Base-by-base conservation (phyloP, 352 stramenopile genomes). In the Phytopythium chamaehyphon region DNA sequence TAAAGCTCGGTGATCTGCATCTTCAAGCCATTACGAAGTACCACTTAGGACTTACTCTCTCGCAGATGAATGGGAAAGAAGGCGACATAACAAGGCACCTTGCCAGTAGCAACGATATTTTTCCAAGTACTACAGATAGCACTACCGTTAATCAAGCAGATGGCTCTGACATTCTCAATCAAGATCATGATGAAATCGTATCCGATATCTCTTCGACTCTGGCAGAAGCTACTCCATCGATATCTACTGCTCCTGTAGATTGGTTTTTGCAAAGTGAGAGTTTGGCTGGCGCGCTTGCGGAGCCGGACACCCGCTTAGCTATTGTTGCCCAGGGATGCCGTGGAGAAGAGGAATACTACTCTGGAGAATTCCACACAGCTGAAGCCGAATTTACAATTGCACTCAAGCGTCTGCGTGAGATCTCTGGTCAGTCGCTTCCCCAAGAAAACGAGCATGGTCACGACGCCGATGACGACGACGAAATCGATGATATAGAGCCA, bases 1-100 rank as follows among this genome's bases (percentile, higher is more conserved):
- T 66, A 8, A 46, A 55, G 10, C 57, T 37, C 2, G 57, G 60
- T 10, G 68, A 81, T 46, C 57, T 67, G 1, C 40, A 67, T 10
- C 59, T 77, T 8, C 71, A 72, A 52, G 60, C 60, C 18, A 66
- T 58, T 5, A 44, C 73, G 1, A 74, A 66, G 54, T 82, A 78
- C 23, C 71, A 83, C 52, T 48, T 86, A n/a, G 69, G 69, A 0
- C 43, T 76, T 28, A 53, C 53, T 1, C 40, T 80, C 7, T 11
- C 43, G 1, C 35, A 45, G 22, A 8, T 14, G 19, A 33, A 53
- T 36, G 14, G 21, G 3, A 21, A 19, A 6, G 35, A 36, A 3
- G 16, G 23, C 4, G 46, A 52, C 10, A 35, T 3, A 35, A 8
- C 31, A 1, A 6, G 12, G 5, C 12, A 11, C 14, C 11, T 40